phyloP scores from a whole-genome alignment of 1,139 yeast species.

The Suzukiozyma palmioleophila region DNA sequence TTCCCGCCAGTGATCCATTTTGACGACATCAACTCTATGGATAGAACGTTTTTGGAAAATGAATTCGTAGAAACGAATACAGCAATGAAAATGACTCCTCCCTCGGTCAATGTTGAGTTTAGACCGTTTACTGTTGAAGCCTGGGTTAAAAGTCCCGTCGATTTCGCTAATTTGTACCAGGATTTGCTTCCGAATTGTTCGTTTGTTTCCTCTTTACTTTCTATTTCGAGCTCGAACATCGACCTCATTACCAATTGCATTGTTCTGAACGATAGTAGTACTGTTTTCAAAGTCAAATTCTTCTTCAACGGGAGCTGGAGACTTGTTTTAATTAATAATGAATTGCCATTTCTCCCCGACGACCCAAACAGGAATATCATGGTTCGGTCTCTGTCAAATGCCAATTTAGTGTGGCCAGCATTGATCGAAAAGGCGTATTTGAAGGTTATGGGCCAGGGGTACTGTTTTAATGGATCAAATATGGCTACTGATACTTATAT shows the following conservation, averaged over 20 bases:
- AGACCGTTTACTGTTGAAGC: slow-evolving; percentile 11
- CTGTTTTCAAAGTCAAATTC: slow-evolving; percentile 32
- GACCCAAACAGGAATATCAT: slow-evolving; percentile 20
- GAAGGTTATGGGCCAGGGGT: slow-evolving; percentile 56
- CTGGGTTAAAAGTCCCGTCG: slow-evolving; percentile 15
- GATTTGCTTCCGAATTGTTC: slow-evolving; percentile 71
- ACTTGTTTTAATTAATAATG: slow-evolving; percentile 46
- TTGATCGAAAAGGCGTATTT: slow-evolving; percentile 74
- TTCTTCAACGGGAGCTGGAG: slow-evolving; percentile 59
- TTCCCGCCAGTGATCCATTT: slow-evolving; percentile 35
- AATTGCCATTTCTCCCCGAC: slow-evolving; percentile 26
- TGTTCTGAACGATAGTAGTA: slow-evolving; percentile 22
- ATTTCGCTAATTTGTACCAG: slow-evolving; percentile 37
- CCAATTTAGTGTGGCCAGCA: slow-evolving; percentile 58
- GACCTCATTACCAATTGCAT: slow-evolving; percentile 14
- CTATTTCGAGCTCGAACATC: slow-evolving; percentile 25
- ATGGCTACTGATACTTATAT: slow-evolving; percentile 69
- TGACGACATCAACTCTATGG: slow-evolving; percentile 13
- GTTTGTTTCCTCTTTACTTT: slow-evolving; percentile 61
- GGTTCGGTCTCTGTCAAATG: slow-evolving; percentile 38
- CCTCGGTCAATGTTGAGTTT: slow-evolving; percentile 13
- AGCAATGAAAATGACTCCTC: slow-evolving; percentile 15
- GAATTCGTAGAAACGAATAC: slow-evolving; percentile 3
- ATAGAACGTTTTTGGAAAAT: slow-evolving; percentile 9
- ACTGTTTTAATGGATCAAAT: slow-evolving; percentile 70